Evolutionary conservation across 768 basidiomycete species (phyloP), one percentile per base, ranked within the genome.

Genomic region (Hygrophoropsis aurantiaca): DNA sequence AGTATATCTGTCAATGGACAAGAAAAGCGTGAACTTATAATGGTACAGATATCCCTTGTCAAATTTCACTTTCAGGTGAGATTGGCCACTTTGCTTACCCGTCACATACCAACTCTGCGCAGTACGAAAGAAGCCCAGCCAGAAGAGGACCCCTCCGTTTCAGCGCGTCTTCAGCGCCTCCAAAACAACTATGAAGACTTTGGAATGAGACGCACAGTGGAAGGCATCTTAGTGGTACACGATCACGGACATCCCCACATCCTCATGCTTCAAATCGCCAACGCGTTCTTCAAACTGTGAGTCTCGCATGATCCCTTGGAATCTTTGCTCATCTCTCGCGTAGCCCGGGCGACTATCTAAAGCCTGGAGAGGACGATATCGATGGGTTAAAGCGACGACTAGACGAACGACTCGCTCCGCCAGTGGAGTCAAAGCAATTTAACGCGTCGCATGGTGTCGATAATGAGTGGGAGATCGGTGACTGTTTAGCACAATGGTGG

Each of bases 401-500:
- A 23, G 90, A 97, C 64, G 86, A 91, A 18, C 86, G 93, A 7
- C 83, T 99, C 6, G 91, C 89, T 0, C 89, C 92, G 0, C 84
- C 86, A 0, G 71, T 75, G 10, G 81, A 84, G 45, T 86, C 78
- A 68, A 68, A 71, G n/a, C 87, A 90, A 46, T 90, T 88, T 62
- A 84, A 87, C 67, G 75, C 80, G 24, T 78, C 81, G 0, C 86
- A 90, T 50, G 87, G 84, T 0, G 79, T 85, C 16, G 86, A 85
- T 58, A 89, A 89, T 43, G 91, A 94, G 35, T 99, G 97, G 97
- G 89, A 94, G 66, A 92, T 97, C 32, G 89, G 89, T 1, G 94
- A 98, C 56, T 94, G 92, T 57, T 75, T 98, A n/a, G 92, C 92
- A 0, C 93, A 94, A 63, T 99, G 95, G 94, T 99, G 90, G 89